Conservation (phyloP, 192 early-diverging fungal species). For the Coemansia reversa region DNA sequence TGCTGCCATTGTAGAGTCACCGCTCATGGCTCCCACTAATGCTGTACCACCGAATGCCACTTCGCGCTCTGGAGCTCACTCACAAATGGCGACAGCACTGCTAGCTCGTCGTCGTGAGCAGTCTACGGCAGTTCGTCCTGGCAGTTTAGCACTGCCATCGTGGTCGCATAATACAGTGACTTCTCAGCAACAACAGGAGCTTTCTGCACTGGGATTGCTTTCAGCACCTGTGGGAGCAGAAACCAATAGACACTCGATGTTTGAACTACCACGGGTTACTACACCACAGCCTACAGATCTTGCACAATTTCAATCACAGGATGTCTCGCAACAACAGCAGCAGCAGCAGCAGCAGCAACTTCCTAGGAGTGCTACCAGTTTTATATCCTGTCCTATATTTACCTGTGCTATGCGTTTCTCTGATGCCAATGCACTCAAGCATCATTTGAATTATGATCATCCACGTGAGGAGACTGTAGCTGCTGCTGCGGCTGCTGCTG, state of each 20-base stretch:
- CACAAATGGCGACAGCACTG: conserved; percentile 43
- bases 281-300: conserved; percentile 40
- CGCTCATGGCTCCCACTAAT: conserved; percentile 10
- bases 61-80: conserved; percentile 20
- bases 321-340: conserved; percentile 3
- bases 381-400: conserved; percentile 20
- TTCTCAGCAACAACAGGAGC: conserved; percentile 12
- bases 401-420: conserved; percentile 27
- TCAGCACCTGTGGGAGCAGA: neutral
- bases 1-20: conserved; percentile 9
- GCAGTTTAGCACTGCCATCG: conserved; percentile 7
- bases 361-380: conserved; percentile 10
- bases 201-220: conserved; percentile 31
- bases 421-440: conserved; percentile 43
- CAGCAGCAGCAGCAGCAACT: too few relatives aligned
- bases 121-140: conserved; percentile 13
- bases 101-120: conserved; percentile 27
- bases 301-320: conserved; percentile 37
- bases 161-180: conserved; percentile 18
- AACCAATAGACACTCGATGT: conserved; percentile 11
- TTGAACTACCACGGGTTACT: conserved; percentile 13
- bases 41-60: conserved; percentile 6
- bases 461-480: conserved; percentile 12
- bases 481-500: neutral
- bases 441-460: conserved; percentile 45